Evolutionary conservation across 257 asterid species (phyloP).

Genomic region (Fraxinus americana): DNA sequence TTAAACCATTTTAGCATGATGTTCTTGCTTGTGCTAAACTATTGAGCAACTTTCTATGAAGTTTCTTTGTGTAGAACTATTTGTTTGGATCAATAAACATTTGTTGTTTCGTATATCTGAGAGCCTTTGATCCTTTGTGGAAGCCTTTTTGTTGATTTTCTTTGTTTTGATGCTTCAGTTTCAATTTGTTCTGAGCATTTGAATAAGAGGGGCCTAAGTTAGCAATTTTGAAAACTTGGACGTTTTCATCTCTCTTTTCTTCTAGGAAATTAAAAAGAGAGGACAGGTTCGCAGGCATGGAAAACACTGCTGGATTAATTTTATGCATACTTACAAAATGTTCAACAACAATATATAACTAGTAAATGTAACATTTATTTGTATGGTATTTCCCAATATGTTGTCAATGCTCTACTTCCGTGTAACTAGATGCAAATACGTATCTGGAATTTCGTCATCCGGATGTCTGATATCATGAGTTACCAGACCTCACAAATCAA

Average conservation of each 20-base stretch:
- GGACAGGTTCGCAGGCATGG: neutral
- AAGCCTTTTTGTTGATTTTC: neutral
- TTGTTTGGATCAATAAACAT: neutral
- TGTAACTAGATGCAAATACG: too few species aligned
- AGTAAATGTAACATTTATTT: too few species aligned
- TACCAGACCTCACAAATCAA: neutral
- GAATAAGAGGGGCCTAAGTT: neutral
- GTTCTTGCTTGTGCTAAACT: conserved; percentile 6
- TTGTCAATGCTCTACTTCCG: too few species aligned
- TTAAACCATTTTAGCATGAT: conserved; percentile 12
- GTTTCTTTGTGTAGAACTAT: conserved; percentile 7
- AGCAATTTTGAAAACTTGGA: neutral
- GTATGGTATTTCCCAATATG: too few species aligned
- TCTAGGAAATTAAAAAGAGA: too few species aligned
- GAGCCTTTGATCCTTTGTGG: neutral
- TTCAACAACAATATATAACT: too few species aligned
- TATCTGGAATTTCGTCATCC: neutral
- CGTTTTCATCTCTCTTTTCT: neutral
- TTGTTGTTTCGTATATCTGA: neutral
- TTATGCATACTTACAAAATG: too few species aligned
- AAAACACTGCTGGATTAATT: neutral
- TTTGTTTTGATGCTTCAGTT: neutral
- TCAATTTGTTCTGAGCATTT: neutral
- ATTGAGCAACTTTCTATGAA: neutral
- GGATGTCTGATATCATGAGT: neutral